phyloP scores from a whole-genome alignment of 2,329 filamentous ascomycete species.

The Fusarium sp. region DNA sequence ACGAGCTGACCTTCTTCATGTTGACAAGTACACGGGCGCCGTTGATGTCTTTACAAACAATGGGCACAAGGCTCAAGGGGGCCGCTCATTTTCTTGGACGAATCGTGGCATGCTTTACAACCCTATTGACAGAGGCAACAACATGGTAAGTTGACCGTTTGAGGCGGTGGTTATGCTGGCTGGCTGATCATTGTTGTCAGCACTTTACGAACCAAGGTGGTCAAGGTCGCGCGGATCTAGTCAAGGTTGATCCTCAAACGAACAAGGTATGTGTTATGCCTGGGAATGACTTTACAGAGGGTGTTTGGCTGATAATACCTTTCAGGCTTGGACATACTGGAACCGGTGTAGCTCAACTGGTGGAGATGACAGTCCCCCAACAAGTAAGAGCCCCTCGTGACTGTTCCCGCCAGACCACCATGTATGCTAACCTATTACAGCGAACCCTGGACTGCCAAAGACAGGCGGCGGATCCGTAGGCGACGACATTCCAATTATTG shows the following conservation, averaged over 20 bases:
- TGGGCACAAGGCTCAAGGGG: not conserved
- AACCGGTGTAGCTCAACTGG: not conserved
- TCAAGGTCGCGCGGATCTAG: not conserved
- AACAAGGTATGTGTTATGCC: not conserved
- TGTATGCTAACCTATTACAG: not conserved
- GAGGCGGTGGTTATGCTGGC: fast-evolving
- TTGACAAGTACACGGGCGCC: not conserved
- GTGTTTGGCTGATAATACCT: not conserved
- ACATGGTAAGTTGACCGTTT: not conserved
- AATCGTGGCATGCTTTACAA: not conserved
- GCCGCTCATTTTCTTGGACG: not conserved
- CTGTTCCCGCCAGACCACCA: fast-evolving
- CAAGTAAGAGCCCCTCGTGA: not conserved
- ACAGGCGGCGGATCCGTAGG: not conserved
- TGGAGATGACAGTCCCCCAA: not conserved
- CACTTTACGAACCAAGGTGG: conserved; percentile 3
- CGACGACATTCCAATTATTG: not conserved
- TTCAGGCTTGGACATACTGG: not conserved
- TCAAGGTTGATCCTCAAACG: not conserved
- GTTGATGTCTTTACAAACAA: conserved; percentile 1
- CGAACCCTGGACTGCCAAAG: not conserved
- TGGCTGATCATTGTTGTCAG: not conserved
- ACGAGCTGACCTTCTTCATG: not conserved
- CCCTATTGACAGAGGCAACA: conserved; percentile 2
- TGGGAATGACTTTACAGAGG: not conserved